Base-by-base conservation (phyloP, 805 yeast species). In the Danielia oregonensis region DNA sequence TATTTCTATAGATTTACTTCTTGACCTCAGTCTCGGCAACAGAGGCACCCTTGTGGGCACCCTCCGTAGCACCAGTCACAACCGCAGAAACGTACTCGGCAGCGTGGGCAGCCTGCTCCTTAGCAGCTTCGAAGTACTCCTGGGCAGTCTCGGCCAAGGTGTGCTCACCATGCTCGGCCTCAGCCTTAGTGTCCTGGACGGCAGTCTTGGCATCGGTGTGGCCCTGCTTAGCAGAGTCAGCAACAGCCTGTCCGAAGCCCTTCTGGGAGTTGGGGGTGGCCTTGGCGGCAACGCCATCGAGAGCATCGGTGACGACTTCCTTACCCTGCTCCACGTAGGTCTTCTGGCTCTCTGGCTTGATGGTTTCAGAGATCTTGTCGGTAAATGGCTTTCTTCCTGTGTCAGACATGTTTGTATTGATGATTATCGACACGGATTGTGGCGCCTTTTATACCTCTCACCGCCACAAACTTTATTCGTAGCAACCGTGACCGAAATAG, bases 281-380 rank as follows among this genome's bases (percentile, higher is more conserved):
- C 35, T 70, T 60, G 30, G 73, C 69, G 39, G 81, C 86, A 36
- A 71, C 61, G 54, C 73, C 67, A 69, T 87, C 95, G 51, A 70
- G 72, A n/a, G 71, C 57, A 55, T 75, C 82, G 39, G 93, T 78
- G 43, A 74, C 77, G 19, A 57, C 39, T 66, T 87, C 95, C 71
- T 82, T 82, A 47, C 79, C 80, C 65, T 82, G 68, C 54, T 84
- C 82, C 34, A 66, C 59, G 53, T 65, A 61, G 24, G 79, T 51
- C 68, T 87, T 87, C 61, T 82, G 74, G 38, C 74, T 62, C 44
- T 86, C 81, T 46, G 95, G 95, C 47, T 74, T 82, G 27, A 82
- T 40, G 27, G 74, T 54, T 70, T 86, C 95, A 35, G 72, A 38
- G 49, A 75, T 65, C 65, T 86, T 84, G 59, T 82, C 82, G 46